Base-by-base conservation (phyloP, 352 stramenopile species). In the Globisporangium heterothallicum region DNA sequence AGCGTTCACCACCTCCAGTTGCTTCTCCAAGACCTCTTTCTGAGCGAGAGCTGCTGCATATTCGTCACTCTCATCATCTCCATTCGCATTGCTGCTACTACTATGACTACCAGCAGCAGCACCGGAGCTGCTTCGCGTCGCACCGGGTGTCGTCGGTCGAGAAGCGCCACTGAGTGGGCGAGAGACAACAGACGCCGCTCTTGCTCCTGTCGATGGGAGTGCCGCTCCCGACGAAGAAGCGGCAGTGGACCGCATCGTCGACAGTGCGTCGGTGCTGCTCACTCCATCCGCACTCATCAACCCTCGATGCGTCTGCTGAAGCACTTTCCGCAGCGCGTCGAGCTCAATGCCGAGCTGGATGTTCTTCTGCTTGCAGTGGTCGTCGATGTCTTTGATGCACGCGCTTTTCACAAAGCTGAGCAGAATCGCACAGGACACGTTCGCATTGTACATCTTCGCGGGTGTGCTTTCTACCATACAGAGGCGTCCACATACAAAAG, bases 301-400 rank as follows among this genome's bases (percentile, higher is more conserved):
- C 25, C 53, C 58, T 8, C 53, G 61, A 18, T 48, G 52, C 16
- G 49, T 44, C 30, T 54, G 35, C 36, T 56, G 36, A 27, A 76
- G 50, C 5, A 64, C 38, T n/a, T 60, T 57, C 10, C 69, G 73
- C 30, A 86, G 59, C 16, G 78, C 74, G 50, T 89, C 76, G 21
- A 90, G 48, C 53, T 92, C 81, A 50, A 89, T 86, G 30, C 68
- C 72, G 29, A 90, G 48, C 61, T 92, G 80, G 40, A 92, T 75
- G 38, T 65, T 72, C 49, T 81, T 82, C 47, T 92, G 81, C 55
- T 85, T 85, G 69, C 81, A 92, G 14, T 73, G 52, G 47, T 92
- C 74, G 40, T 88, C 76, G 6, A 92, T 57, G 47, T 89, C 78
- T 36, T 66, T 81, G 42, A 71, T 56, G 53, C 78, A 88, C 34